Evolutionary conservation across 345 rosid species (phyloP).

Genomic region (Hibiscus trionum): DNA sequence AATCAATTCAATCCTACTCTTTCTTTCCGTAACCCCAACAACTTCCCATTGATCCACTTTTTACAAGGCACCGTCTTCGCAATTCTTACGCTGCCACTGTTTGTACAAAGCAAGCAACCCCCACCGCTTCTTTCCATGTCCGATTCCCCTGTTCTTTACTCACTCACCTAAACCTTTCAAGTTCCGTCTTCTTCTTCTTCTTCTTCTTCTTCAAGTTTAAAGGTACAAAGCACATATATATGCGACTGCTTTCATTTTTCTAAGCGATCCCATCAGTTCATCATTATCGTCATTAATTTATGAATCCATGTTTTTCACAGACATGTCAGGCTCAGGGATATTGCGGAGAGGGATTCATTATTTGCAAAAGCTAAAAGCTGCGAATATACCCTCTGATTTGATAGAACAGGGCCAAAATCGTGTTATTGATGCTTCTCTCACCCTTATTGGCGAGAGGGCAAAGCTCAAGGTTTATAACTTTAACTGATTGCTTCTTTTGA

Average conservation of each 20-base stretch:
- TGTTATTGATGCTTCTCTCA: slow-evolving; percentile 90
- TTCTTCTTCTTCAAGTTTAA: background rate
- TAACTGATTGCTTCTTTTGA: background rate
- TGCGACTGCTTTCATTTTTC: background rate
- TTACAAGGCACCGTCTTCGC: background rate
- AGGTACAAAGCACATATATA: background rate
- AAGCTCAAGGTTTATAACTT: slow-evolving; percentile 58
- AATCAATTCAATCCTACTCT: background rate
- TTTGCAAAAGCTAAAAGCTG: slow-evolving; percentile 48
- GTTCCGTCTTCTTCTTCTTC: background rate
- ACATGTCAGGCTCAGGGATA: slow-evolving; percentile 35
- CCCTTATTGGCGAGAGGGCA: slow-evolving; percentile 94
- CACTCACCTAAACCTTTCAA: background rate
- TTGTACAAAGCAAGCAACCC: background rate
- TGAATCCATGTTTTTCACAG: slow-evolving; percentile 15
- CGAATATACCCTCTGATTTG: slow-evolving; percentile 50
- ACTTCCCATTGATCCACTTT: background rate
- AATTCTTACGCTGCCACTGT: background rate
- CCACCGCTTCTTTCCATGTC: background rate
- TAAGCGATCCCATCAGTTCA: background rate
- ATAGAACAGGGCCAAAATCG: slow-evolving; percentile 80
- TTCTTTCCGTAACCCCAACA: background rate
- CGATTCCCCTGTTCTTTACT: background rate
- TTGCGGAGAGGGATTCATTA: slow-evolving; percentile 52
- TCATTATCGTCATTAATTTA: background rate